phyloP scores from a whole-genome alignment of 2,329 filamentous ascomycete genomes.

The Penicillium occitanis region DNA sequence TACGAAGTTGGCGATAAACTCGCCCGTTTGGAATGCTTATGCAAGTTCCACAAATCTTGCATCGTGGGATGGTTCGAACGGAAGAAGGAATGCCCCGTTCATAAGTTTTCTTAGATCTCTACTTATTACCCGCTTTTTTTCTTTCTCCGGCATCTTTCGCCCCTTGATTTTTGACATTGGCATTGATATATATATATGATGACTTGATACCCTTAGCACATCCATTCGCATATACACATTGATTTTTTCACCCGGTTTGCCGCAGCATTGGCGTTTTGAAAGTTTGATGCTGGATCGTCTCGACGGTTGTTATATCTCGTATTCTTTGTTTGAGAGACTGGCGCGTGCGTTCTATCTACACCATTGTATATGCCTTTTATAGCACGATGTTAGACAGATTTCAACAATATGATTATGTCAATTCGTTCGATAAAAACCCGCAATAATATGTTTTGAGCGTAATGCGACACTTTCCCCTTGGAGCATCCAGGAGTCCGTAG shows the following conservation, averaged over 20 bases:
- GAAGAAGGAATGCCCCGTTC: conserved; percentile 61
- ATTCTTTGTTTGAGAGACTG: background rate
- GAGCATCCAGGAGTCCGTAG: background rate
- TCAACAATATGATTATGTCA: background rate
- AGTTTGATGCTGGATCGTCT: background rate
- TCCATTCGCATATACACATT: conserved; percentile 1
- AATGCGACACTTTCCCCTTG: background rate
- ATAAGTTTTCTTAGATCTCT: conserved; percentile 42
- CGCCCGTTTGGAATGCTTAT: conserved; percentile 62
- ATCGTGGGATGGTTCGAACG: conserved; percentile 62
- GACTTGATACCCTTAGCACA: conserved; percentile 16
- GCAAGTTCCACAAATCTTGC: conserved; percentile 63
- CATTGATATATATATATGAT: conserved; percentile 14
- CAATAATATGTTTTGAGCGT: background rate
- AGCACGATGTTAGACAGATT: background rate
- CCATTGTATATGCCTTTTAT: background rate
- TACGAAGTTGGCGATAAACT: conserved; percentile 61
- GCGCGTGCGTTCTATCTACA: background rate
- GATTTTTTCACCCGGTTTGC: background rate
- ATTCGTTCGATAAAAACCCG: background rate
- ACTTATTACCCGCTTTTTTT: background rate
- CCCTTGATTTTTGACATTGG: background rate
- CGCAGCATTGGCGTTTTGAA: background rate
- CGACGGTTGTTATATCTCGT: background rate
- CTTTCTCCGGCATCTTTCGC: background rate